Evolutionary conservation across 306 rosid genomes (phyloP).

Genomic region (Calophaca sinica): DNA sequence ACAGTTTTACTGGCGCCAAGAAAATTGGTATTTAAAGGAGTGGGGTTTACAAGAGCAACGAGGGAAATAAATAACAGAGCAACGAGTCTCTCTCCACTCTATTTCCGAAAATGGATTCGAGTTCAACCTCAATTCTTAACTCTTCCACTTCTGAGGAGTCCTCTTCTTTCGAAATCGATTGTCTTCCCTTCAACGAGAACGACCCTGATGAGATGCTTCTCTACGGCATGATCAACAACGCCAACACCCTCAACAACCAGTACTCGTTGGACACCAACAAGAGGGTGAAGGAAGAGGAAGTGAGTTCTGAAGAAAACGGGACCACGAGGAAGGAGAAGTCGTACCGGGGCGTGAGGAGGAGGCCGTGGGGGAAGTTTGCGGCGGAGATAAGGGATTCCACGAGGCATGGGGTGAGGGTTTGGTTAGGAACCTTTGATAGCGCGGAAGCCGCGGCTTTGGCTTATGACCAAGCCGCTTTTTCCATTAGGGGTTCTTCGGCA

Average conservation of each 20-base stretch:
- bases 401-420: constrained; percentile 78
- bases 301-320: constrained; percentile 50
- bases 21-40: constrained; percentile 28
- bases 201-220: constrained; percentile 94
- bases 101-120: constrained; percentile 46
- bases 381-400: constrained; percentile 97
- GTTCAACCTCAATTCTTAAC: constrained; percentile 46
- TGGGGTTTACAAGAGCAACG: background rate
- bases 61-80: constrained; percentile 46
- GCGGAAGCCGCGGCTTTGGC: constrained; percentile 95
- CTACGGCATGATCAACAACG: constrained; percentile 65
- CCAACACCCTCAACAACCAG: background rate
- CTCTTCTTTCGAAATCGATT: constrained; percentile 57
- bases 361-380: constrained; percentile 98
- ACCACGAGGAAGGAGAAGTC: constrained; percentile 59
- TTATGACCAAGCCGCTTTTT: constrained; percentile 92
- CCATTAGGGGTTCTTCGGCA: constrained; percentile 84
- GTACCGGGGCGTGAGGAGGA: constrained; percentile 78
- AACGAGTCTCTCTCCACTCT: constrained; percentile 6
- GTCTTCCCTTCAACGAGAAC: constrained; percentile 87
- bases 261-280: background rate
- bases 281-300: constrained; percentile 72
- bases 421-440: constrained; percentile 96
- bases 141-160: constrained; percentile 63
- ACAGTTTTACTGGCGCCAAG: constrained; percentile 11